These are phyloP conservation scores for Tricholoma matsutake DNA, from an alignment of 768 basidiomycete genomes.

Conservation along the genomic window DNA sequence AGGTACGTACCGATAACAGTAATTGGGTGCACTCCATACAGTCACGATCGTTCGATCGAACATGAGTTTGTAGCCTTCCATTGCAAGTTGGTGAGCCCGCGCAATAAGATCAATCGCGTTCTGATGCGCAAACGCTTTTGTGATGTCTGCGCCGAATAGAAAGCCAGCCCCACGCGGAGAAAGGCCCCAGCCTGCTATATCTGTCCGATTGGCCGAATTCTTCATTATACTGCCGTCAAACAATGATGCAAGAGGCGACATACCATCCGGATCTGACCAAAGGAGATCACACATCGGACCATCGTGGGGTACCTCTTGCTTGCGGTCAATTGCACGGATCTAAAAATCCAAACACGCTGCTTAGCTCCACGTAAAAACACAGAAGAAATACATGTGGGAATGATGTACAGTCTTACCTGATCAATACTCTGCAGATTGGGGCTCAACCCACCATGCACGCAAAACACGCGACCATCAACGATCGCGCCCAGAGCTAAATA, in stretches of 20 bases:
- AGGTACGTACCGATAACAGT: slow-evolving; percentile 84
- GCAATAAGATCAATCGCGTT: slow-evolving; percentile 96
- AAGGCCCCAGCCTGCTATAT: slow-evolving; percentile 92
- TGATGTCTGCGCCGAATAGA: slow-evolving; percentile 91
- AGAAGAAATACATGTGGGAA: background rate
- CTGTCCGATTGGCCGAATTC: slow-evolving; percentile 33
- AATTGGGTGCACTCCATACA: slow-evolving; percentile 98
- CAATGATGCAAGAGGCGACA: slow-evolving; percentile 15
- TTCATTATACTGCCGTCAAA: background rate
- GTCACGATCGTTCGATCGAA: slow-evolving; percentile 94
- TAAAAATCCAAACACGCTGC: slow-evolving; percentile 23
- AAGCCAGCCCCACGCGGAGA: slow-evolving; percentile 98
- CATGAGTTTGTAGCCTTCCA: slow-evolving; percentile 98
- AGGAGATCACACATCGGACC: slow-evolving; percentile 98
- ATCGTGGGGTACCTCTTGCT: slow-evolving; percentile 98
- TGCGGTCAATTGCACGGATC: slow-evolving; percentile 94
- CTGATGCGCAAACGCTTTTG: slow-evolving; percentile 83
- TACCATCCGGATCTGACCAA: slow-evolving; percentile 99
- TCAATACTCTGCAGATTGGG: slow-evolving; percentile 85
- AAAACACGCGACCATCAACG: slow-evolving; percentile 96
- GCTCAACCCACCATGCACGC: slow-evolving; percentile 95
- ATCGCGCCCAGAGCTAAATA: slow-evolving; percentile 93
- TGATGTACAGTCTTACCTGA: slow-evolving; percentile 53
- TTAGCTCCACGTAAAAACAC: background rate
- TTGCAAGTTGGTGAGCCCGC: slow-evolving; percentile 94